Evolutionary conservation across 139 green algal species (phyloP).

Genomic region (Picochlorum sp.): DNA sequence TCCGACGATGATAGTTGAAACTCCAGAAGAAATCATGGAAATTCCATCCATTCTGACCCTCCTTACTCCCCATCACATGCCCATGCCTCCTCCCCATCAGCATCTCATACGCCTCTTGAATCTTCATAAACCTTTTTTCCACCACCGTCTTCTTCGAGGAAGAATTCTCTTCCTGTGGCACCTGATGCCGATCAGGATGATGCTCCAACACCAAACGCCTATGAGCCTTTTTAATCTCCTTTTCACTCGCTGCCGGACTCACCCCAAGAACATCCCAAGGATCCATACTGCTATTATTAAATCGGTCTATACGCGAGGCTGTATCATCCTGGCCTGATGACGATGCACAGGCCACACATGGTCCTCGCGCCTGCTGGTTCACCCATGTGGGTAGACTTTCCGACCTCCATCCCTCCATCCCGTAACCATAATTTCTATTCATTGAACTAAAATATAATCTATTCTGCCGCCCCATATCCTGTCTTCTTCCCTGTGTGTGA

Average conservation of each 20-base stretch:
- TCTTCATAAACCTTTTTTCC: slow-evolving; percentile 19
- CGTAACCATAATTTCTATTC: too few relatives aligned
- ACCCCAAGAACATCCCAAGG: slow-evolving; percentile 23
- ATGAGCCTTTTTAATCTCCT: slow-evolving; percentile 31
- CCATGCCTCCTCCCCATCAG: slow-evolving; percentile 18
- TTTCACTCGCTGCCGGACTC: slow-evolving; percentile 6
- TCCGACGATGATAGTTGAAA: slow-evolving; percentile 10
- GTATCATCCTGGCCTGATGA: background rate
- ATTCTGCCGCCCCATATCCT: too few relatives aligned
- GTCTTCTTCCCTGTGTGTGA: too few relatives aligned
- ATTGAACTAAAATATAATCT: too few relatives aligned
- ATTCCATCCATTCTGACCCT: slow-evolving; percentile 7
- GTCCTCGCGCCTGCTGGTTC: too few relatives aligned
- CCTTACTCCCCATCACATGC: slow-evolving; percentile 8
- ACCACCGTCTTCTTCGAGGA: slow-evolving; percentile 2
- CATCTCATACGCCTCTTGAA: slow-evolving; percentile 37
- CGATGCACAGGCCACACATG: background rate
- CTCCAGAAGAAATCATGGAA: slow-evolving; percentile 39
- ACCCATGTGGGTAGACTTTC: too few relatives aligned
- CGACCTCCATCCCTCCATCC: too few relatives aligned
- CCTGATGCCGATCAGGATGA: slow-evolving; percentile 20
- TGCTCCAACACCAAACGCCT: slow-evolving; percentile 22
- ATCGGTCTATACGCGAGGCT: background rate
- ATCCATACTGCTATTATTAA: slow-evolving; percentile 3
- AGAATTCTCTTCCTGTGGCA: background rate